Evolutionary conservation across 306 rosid species (phyloP), one percentile per base, ranked within the genome.

Genomic region (Hylodesmum podocarpum): DNA sequence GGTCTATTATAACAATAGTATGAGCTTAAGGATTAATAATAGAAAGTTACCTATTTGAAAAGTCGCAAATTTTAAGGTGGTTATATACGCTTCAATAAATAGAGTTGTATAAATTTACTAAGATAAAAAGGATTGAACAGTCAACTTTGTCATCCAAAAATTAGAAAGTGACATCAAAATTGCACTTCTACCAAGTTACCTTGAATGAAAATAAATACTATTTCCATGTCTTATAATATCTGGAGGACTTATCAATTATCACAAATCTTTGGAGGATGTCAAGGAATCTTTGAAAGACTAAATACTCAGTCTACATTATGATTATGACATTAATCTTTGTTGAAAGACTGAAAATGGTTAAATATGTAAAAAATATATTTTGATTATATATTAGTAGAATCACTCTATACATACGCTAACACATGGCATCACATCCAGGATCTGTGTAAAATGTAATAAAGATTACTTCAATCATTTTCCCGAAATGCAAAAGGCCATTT

Each of bases 401-500:
- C 39, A 65, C 16, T 78, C 46, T 39, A 47, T 21, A 66, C 6
- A 54, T 49, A 66, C 36, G 75, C 50, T 33, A 21, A 82, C 39
- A 77, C 47, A 34, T 53, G 44, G 28, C 64, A 70, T 66, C 31
- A n/a, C 49, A 25, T 43, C 76, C 28, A 66, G 36, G 53, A 36
- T 24, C 41, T 46, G 31, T 55, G 72, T 28, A 69, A 25, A 74
- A 73, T 31, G 39, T 18, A 61, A 19, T 75, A 41, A 41, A 41
- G 58, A 53, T 59, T 66, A 24, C 14, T 39, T 58, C 8, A 12
- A 47, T 53, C 36, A 18, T 18, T 51, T 25, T 63, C 66, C 39
- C n/a, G 65, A 46, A 69, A 39, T 34, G 65, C 61, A 15, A 66
- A 65, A 59, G 77, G 27, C 43, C 51, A 46, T 8, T 49, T 81